Evolutionary conservation across 345 rosid species (phyloP).

Genomic region (Eucalyptus melliodora): DNA sequence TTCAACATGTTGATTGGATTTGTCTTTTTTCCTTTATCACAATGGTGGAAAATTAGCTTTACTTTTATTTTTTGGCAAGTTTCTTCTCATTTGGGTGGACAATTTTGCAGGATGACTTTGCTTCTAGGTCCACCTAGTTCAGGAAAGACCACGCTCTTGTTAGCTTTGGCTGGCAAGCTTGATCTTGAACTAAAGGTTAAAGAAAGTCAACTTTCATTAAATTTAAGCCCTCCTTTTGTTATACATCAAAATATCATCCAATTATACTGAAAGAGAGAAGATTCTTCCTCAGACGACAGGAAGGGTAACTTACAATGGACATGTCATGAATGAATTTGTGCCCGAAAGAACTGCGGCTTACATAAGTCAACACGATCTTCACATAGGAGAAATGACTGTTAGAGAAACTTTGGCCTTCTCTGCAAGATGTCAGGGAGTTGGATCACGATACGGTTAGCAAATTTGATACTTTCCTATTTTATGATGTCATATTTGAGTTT

Average conservation of each 20-base stretch:
- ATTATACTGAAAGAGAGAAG: background rate
- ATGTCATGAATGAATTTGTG: constrained; percentile 27
- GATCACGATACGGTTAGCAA: constrained; percentile 39
- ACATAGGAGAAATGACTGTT: constrained; percentile 72
- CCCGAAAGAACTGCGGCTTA: constrained; percentile 42
- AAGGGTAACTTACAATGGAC: constrained; percentile 35
- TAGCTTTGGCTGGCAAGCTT: constrained; percentile 26
- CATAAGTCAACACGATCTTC: constrained; percentile 75
- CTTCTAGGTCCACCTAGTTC: constrained; percentile 89
- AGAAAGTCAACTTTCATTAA: background rate
- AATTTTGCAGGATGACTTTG: constrained; percentile 7
- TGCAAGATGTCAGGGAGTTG: constrained; percentile 80
- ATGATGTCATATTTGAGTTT: background rate
- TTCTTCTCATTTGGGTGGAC: background rate
- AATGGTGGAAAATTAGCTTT: background rate
- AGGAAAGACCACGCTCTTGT: constrained; percentile 69
- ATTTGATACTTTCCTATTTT: background rate
- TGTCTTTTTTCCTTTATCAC: background rate
- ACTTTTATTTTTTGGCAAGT: background rate
- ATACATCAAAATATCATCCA: background rate
- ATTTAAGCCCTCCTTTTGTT: background rate
- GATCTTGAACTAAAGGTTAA: constrained; percentile 1
- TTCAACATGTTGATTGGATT: background rate
- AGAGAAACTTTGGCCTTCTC: constrained; percentile 86
- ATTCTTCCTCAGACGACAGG: constrained; percentile 15